Evolutionary conservation across 192 early-diverging fungal species (phyloP).

Genomic region (Coemansia sp.): DNA sequence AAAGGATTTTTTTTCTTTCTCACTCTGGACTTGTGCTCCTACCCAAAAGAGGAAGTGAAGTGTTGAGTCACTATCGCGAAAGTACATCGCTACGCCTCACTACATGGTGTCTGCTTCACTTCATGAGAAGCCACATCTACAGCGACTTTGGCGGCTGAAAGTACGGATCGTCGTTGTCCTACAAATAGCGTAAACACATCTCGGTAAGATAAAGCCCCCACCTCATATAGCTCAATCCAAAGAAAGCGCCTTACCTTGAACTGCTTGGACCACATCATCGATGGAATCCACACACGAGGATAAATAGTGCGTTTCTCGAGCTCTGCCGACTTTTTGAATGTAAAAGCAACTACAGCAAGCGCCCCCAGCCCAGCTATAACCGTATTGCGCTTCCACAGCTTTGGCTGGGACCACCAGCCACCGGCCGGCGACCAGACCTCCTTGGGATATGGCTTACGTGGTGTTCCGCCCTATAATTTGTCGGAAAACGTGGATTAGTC

Average conservation of each 20-base stretch:
- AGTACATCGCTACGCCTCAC: not conserved
- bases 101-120: not conserved
- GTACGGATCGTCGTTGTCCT: conserved; percentile 40
- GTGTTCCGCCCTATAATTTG: conserved; percentile 43
- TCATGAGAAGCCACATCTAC: conserved; percentile 3
- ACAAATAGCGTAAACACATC: not conserved
- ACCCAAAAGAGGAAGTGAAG: not conserved
- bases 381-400: conserved; percentile 57
- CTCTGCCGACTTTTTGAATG: conserved; percentile 62
- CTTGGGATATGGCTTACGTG: conserved; percentile 52
- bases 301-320: conserved; percentile 51
- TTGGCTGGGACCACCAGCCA: conserved; percentile 66
- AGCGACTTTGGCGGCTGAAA: conserved; percentile 56
- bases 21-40: not conserved
- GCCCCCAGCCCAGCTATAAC: conserved; percentile 30
- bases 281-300: conserved; percentile 55
- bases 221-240: too few relatives aligned
- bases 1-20: not conserved
- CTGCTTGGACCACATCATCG: conserved; percentile 57
- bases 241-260: conserved; percentile 31
- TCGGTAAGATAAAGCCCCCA: too few relatives aligned
- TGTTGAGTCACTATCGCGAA: not conserved
- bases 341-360: conserved; percentile 30
- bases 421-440: conserved; percentile 56
- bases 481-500: not conserved